Evolutionary conservation across 805 yeast species (phyloP).

Genomic region (Metschnikowia santaceciliae): DNA sequence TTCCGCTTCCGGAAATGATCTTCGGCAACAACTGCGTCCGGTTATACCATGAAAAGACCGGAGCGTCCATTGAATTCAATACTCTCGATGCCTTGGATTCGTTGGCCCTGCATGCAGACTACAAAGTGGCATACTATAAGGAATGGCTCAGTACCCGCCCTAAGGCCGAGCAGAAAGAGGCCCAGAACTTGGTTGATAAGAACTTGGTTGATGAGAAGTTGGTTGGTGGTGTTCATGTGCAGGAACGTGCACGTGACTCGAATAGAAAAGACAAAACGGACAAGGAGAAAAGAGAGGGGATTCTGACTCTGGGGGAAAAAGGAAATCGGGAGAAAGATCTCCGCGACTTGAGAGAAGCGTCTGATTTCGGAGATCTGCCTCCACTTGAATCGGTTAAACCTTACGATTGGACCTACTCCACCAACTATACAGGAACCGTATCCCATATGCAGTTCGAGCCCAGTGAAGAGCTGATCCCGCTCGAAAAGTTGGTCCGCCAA

Average conservation of each 20-base stretch:
- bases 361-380: slow-evolving; percentile 9
- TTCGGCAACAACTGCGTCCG: slow-evolving; percentile 78
- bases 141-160: slow-evolving; percentile 60
- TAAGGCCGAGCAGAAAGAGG: slow-evolving; percentile 8
- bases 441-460: slow-evolving; percentile 18
- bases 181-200: not conserved
- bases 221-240: too few species aligned
- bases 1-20: slow-evolving; percentile 96
- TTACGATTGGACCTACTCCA: slow-evolving; percentile 95
- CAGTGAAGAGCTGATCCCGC: slow-evolving; percentile 50
- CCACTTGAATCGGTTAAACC: slow-evolving; percentile 66
- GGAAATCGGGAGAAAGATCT: not conserved
- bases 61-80: slow-evolving; percentile 57
- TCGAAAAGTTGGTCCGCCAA: slow-evolving; percentile 61
- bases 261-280: too few species aligned
- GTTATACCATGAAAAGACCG: slow-evolving; percentile 38
- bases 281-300: too few species aligned
- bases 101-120: slow-evolving; percentile 30
- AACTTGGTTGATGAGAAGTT: too few species aligned
- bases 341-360: not conserved
- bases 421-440: slow-evolving; percentile 66
- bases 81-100: slow-evolving; percentile 66
- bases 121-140: slow-evolving; percentile 76
- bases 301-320: too few species aligned
- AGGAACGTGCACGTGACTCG: too few species aligned